These are phyloP conservation scores for Pachyrhizus erosus DNA, from an alignment of 306 rosid genomes.

Conservation along the genomic window DNA sequence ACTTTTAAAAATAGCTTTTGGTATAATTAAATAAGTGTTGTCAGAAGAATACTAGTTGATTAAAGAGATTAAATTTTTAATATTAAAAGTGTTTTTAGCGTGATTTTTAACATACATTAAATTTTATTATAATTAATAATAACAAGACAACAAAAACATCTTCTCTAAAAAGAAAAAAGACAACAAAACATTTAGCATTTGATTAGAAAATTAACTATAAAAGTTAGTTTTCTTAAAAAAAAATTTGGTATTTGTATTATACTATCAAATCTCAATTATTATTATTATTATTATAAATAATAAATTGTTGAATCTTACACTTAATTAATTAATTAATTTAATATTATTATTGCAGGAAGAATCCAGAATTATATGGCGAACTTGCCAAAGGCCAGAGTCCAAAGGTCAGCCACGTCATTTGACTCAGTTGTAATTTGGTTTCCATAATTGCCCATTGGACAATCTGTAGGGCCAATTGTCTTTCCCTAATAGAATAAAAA, in stretches of 20 bases:
- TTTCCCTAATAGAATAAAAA: background rate
- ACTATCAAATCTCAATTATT: background rate
- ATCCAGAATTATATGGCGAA: slow-evolving; percentile 61
- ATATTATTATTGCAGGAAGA: slow-evolving; percentile 58
- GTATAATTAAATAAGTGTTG: background rate
- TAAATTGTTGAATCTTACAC: background rate
- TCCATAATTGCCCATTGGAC: background rate
- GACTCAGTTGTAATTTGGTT: background rate
- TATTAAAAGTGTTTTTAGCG: no score
- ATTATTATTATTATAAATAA: background rate
- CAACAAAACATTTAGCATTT: background rate
- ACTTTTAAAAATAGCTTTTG: background rate
- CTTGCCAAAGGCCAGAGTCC: slow-evolving; percentile 88
- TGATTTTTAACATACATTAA: no score
- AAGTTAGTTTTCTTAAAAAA: background rate
- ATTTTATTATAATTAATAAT: no score
- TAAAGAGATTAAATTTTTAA: background rate
- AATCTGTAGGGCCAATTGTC: background rate
- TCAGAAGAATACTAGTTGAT: background rate
- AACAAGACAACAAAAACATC: background rate
- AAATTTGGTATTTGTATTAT: background rate
- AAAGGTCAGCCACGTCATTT: slow-evolving; percentile 58
- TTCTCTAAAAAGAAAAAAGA: no score
- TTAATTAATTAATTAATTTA: background rate
- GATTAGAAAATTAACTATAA: background rate